Percentiles rank a stretch among this genome's conserved stretches.
phyloP scores from a whole-genome alignment of 2,329 filamentous ascomycete genomes.

The Aulographum hederae region DNA sequence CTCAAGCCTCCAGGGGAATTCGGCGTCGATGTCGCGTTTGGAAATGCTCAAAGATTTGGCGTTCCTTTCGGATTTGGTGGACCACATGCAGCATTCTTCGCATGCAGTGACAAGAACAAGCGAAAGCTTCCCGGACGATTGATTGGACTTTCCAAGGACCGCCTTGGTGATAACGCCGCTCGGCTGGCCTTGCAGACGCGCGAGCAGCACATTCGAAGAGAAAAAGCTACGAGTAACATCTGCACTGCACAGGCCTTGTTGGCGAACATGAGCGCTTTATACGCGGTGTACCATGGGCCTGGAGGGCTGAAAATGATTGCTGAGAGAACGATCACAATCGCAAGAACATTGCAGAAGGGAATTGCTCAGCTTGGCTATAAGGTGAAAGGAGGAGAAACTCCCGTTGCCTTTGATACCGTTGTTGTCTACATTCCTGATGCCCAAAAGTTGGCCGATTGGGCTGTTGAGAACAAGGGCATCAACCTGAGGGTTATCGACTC shows the following conservation, averaged over 20 bases:
- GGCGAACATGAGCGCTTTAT: conserved; percentile 92
- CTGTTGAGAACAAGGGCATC: conserved; percentile 33
- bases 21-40: conserved; percentile 88
- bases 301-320: conserved; percentile 69
- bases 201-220: conserved; percentile 88
- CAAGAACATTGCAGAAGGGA: conserved; percentile 48
- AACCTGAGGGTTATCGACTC: conserved; percentile 46
- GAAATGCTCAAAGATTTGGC: conserved; percentile 78
- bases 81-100: conserved; percentile 94
- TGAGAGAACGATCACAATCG: conserved; percentile 53
- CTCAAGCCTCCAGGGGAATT: conserved; percentile 85
- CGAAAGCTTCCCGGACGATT: conserved; percentile 83
- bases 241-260: conserved; percentile 88
- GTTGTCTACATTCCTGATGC: conserved; percentile 41
- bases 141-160: conserved; percentile 81
- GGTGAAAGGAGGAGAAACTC: conserved; percentile 35
- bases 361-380: conserved; percentile 45
- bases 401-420: conserved; percentile 63
- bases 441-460: conserved; percentile 30
- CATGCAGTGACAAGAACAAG: conserved; percentile 80
- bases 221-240: conserved; percentile 95
- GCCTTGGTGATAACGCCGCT: conserved; percentile 63
- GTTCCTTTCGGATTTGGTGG: conserved; percentile 85
- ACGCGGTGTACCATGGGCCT: conserved; percentile 86
- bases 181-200: conserved; percentile 77